Base-by-base conservation (phyloP, 2,329 filamentous ascomycete genomes). In the Conoideocrella luteorostrata region DNA sequence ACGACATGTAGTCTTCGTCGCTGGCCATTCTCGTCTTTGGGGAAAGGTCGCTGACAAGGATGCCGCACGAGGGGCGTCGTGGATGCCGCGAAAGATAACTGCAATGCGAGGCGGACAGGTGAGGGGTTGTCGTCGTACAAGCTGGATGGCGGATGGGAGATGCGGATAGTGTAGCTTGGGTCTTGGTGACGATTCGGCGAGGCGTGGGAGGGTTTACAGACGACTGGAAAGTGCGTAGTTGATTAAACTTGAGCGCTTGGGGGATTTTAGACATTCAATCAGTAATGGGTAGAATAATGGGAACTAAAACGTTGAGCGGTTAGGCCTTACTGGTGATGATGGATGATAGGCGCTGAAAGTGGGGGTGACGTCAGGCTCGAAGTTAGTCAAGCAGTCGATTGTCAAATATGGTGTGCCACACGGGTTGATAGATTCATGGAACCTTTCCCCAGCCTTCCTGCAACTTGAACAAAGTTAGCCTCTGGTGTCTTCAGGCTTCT, bases 1-100 rank as follows among this genome's bases (percentile, higher is more conserved):
- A 95, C 47, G 84, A 72, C 65, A 82, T 78, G 71, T 95, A 96
- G 49, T 86, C 84, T 48, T 86, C 80, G 72, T 95, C 88, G 43
- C 81, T 83, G 7, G 81, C 78, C 84, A 87, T 88, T 13, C 45
- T 70, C 17, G 52, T 20, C 22, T 15, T 24, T 10, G 10, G 6
- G 15, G 13, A 13, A 24, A 26, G 10, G 11, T 29, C n/a, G 35
- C 38, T 34, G 5, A 13, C 13, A 6, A 21, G 28, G 18, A 21
- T 23, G 15, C 42, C 52, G 32, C 43, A 54, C 34, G 50, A 52
- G 29, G 60, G 49, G 41, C 35, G 33, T 36, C 17, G 18, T 30
- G 7, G 18, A 13, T 7, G 22, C 15, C 11, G 39, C 15, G 30
- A 24, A 12, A 41, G 9, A 22, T n/a, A 7, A 7, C 12, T 22